A percentile compares a stretch with the other conserved stretches of the same genome.
Evolutionary conservation across 2,329 filamentous ascomycete genomes (phyloP).

Genomic region (Graphilbum sp.): DNA sequence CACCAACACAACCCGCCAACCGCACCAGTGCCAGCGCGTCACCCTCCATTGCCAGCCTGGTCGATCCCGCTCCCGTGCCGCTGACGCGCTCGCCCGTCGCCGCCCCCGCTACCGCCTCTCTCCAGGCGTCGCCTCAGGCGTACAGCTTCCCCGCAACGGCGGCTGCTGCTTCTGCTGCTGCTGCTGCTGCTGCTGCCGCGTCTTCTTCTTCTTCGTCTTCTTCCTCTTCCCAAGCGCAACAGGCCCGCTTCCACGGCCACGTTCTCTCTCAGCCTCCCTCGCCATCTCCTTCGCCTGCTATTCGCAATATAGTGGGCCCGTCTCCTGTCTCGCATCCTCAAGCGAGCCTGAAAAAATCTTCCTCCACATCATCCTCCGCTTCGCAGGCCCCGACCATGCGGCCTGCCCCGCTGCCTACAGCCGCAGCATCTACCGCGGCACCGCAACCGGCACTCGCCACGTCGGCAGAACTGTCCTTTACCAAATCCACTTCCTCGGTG

Average conservation of each 20-base stretch:
- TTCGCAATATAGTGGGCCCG: slow-evolving; percentile 7
- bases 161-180: slow-evolving; percentile 14
- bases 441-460: neutral
- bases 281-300: slow-evolving; percentile 16
- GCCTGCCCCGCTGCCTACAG: neutral
- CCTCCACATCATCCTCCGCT: neutral
- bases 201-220: slow-evolving; percentile 13
- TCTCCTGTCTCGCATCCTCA: slow-evolving; percentile 5
- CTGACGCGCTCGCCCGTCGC: slow-evolving; percentile 15
- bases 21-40: slow-evolving; percentile 81
- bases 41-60: slow-evolving; percentile 78
- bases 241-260: slow-evolving; percentile 3
- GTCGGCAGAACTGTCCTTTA: neutral
- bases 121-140: slow-evolving; percentile 20
- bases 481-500: neutral
- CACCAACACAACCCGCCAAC: slow-evolving; percentile 30
- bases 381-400: neutral
- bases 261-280: slow-evolving; percentile 8
- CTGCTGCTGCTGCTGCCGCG: slow-evolving; percentile 11
- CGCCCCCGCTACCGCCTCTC: slow-evolving; percentile 7
- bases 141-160: slow-evolving; percentile 2
- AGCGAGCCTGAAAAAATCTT: slow-evolving; percentile 4
- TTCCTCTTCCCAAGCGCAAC: slow-evolving; percentile 6
- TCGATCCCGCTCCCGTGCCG: slow-evolving; percentile 47
- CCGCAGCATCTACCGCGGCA: neutral